A percentile compares a stretch with the other conserved stretches of the same genome.
These are phyloP conservation scores for Wickerhamomyces sydowiorum DNA, from an alignment of 805 yeast genomes.

Conservation along the genomic window DNA sequence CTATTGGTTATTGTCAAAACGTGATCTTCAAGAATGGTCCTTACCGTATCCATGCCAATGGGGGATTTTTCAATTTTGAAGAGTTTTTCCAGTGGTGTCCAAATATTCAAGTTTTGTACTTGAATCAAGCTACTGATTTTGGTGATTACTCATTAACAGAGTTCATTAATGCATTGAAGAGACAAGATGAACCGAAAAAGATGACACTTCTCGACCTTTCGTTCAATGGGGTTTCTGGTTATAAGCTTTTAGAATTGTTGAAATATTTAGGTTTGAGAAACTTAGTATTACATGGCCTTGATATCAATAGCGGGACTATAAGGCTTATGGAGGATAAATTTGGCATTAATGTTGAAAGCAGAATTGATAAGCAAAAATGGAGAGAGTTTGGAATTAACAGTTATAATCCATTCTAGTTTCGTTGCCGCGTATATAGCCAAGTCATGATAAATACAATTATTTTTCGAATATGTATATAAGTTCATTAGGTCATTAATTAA, in stretches of 20 bases:
- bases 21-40: constrained; percentile 13
- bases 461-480: neutral
- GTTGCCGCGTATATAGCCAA: neutral
- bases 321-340: constrained; percentile 11
- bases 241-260: constrained; percentile 16
- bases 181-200: neutral
- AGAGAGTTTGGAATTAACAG: constrained; percentile 18
- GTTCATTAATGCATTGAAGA: constrained; percentile 7
- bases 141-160: constrained; percentile 16
- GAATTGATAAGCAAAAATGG: constrained; percentile 16
- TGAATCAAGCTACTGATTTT: constrained; percentile 20
- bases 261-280: constrained; percentile 7
- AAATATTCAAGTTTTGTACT: constrained; percentile 9
- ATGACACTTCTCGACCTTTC: constrained; percentile 18
- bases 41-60: constrained; percentile 6
- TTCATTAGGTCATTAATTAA: no score
- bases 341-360: constrained; percentile 16
- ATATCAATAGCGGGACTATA: constrained; percentile 14
- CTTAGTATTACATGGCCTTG: constrained; percentile 17
- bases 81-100: constrained; percentile 14
- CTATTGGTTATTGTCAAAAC: constrained; percentile 19
- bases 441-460: neutral
- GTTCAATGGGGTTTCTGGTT: constrained; percentile 18
- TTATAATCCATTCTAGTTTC: constrained; percentile 15
- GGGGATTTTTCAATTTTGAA: constrained; percentile 15